A percentile compares a stretch with the other conserved stretches of the same genome.
phyloP scores from a whole-genome alignment of 2,329 filamentous ascomycete species.

The Colletotrichum cordylinicola region DNA sequence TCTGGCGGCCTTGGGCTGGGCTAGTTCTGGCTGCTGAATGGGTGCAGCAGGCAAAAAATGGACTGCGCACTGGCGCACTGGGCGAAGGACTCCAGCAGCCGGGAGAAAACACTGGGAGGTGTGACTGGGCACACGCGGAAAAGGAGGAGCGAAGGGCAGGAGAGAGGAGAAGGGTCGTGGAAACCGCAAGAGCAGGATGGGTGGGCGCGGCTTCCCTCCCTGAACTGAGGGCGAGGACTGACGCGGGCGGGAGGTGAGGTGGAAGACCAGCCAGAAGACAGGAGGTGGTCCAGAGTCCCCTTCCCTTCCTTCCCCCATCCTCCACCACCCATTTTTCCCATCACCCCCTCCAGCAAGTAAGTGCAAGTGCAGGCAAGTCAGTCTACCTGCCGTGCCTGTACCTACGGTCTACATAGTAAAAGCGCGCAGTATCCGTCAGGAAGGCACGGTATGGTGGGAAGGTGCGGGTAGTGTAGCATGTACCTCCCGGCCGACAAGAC shows the following conservation, averaged over 20 bases:
- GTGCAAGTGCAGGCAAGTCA: background rate
- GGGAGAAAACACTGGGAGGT: background rate
- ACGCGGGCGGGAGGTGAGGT: background rate
- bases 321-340: background rate
- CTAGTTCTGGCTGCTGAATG: slow-evolving; percentile 16
- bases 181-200: background rate
- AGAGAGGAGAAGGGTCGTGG: slow-evolving; percentile 11
- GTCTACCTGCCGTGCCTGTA: background rate
- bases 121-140: background rate
- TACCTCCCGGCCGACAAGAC: slow-evolving; percentile 1
- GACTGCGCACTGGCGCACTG: slow-evolving; percentile 15
- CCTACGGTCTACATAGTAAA: background rate
- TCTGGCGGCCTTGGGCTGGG: background rate
- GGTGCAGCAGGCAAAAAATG: background rate
- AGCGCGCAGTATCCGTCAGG: background rate
- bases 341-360: background rate
- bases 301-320: slow-evolving; percentile 10
- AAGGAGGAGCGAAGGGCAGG: background rate
- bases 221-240: background rate
- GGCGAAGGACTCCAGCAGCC: background rate
- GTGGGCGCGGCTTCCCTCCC: slow-evolving; percentile 21
- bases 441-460: slow-evolving; percentile 4
- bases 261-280: background rate
- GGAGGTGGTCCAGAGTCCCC: background rate
- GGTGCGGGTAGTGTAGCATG: background rate